A percentile compares a stretch with the other conserved stretches of the same genome.
phyloP scores from a whole-genome alignment of 768 basidiomycete genomes.

The Naganishia onofrii region DNA sequence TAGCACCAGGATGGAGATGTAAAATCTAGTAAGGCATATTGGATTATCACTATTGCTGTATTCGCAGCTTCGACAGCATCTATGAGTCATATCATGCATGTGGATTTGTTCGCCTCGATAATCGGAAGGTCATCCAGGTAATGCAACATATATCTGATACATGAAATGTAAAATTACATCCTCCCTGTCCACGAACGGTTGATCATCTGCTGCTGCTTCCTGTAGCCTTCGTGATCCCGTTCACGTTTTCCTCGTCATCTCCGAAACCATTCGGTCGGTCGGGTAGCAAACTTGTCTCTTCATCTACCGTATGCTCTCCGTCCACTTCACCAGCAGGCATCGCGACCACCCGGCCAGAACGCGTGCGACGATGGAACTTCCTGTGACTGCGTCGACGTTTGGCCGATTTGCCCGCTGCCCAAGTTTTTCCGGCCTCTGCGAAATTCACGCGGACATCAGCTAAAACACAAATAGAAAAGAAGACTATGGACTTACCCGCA shows the following conservation, averaged over 20 bases:
- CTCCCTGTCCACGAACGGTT: neutral
- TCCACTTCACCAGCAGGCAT: constrained; percentile 40
- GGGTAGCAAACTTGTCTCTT: constrained; percentile 43
- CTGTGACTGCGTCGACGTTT: constrained; percentile 27
- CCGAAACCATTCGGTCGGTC: constrained; percentile 23
- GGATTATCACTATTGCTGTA: too few relatives aligned
- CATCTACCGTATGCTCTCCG: constrained; percentile 34
- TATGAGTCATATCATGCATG: too few relatives aligned
- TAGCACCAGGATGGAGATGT: constrained; percentile 3
- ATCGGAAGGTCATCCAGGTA: too few relatives aligned
- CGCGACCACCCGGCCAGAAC: constrained; percentile 45
- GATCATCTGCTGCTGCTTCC: neutral
- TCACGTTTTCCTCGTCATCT: neutral
- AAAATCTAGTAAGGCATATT: constrained; percentile 6
- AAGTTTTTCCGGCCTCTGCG: constrained; percentile 46
- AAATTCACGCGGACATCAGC: neutral
- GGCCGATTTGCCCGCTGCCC: constrained; percentile 50
- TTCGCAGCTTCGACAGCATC: too few relatives aligned
- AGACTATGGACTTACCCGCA: constrained; percentile 37
- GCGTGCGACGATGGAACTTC: constrained; percentile 44
- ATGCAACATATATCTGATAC: neutral
- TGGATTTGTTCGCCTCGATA: too few relatives aligned
- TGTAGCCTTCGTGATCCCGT: constrained; percentile 2
- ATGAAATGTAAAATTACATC: neutral
- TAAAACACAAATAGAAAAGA: neutral